Evolutionary conservation across 352 stramenopile genomes (phyloP).

Genomic region (Phytophthora pistaciae): DNA sequence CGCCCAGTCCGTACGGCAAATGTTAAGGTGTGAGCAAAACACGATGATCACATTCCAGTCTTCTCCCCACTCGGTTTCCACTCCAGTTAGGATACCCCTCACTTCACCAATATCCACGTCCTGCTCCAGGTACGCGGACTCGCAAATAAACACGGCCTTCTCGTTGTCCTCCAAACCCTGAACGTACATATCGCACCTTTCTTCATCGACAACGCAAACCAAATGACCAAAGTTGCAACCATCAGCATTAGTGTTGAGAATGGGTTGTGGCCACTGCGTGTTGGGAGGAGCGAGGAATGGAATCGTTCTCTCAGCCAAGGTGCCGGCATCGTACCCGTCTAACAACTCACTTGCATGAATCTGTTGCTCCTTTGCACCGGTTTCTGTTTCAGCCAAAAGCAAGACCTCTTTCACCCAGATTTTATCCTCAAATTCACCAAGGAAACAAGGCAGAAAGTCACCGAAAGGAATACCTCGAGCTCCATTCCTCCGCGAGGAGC

Average conservation of each 20-base stretch:
- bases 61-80: background rate
- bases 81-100: background rate
- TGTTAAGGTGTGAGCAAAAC: background rate
- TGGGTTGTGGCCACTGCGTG: slow-evolving; percentile 12
- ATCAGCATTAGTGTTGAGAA: slow-evolving; percentile 6
- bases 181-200: slow-evolving; percentile 2
- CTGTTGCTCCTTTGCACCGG: too few relatives aligned
- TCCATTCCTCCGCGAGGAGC: slow-evolving; percentile 36
- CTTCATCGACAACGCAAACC: background rate
- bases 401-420: background rate
- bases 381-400: background rate
- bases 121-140: slow-evolving; percentile 11
- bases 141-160: slow-evolving; percentile 13
- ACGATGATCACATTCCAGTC: background rate
- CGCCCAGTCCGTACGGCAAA: background rate
- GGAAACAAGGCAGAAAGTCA: slow-evolving; percentile 28
- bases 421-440: slow-evolving; percentile 21
- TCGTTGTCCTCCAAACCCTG: background rate
- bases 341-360: slow-evolving; percentile 3
- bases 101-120: background rate
- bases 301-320: background rate
- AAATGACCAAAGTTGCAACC: slow-evolving; percentile 26
- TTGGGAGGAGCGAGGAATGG: slow-evolving; percentile 23
- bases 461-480: slow-evolving; percentile 33
- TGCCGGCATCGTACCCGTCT: background rate